Evolutionary conservation across 2,329 filamentous ascomycete genomes (phyloP), one percentile per base, ranked within the genome.

Genomic region (Hypoxylon sp.): DNA sequence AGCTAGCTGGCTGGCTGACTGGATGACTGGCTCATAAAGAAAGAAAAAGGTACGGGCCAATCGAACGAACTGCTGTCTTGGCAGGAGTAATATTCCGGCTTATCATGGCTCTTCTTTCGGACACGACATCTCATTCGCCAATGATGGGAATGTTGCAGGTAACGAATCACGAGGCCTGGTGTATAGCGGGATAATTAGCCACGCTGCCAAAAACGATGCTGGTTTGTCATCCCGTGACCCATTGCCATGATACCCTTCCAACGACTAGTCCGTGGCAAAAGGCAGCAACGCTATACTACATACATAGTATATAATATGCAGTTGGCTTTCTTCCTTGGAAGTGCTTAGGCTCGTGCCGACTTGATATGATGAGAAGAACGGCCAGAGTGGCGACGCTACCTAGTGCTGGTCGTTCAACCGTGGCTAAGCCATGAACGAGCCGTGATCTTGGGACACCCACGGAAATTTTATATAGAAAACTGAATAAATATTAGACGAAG

Each of bases 61-160:
- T 46, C 23, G 48, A 50, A 47, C 29, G 55, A 59, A 62, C 55
- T 38, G 45, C 40, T n/a, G 38, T 45, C 59, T 62, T 62, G 55
- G 51, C 55, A 53, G 27, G n/a, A 50, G 41, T 17, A 51, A 26
- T 13, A 46, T 27, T 51, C 42, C 18, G 15, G 35, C 56, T 56
- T 57, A 55, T 60, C 56, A 23, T 18, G n/a, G 24, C 27, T 48
- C 27, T 17, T 21, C 42, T 26, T 31, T 52, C n/a, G 11, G 29
- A 13, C 23, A 23, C 27, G 38, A 42, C 17, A 31, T 49, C 37
- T 51, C 24, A 60, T 60, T 63, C 49, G 60, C 48, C 50, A 58
- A 53, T 50, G 47, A 43, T 29, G 41, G 38, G 49, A 51, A 52
- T 55, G n/a, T n/a, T 18, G 13, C 3, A 37, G 38, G 29, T 11